Evolutionary conservation across 2,329 filamentous ascomycete species (phyloP).

Genomic region (Xenoacremonium recifei): DNA sequence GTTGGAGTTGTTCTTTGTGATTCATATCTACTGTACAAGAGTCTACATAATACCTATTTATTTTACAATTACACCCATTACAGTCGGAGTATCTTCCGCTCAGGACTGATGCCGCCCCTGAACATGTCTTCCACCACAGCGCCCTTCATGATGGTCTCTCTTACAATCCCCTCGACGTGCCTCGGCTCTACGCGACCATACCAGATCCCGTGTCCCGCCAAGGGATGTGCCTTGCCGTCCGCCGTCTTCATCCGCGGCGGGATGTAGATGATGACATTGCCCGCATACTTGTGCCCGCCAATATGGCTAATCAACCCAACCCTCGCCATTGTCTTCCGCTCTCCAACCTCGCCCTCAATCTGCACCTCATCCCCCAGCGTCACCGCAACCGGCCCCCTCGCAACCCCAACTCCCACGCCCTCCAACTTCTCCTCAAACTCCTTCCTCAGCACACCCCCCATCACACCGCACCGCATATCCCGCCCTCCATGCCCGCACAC

Average conservation of each 20-base stretch:
- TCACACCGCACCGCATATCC: constrained; percentile 77
- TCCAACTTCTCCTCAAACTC: constrained; percentile 67
- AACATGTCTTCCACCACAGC: constrained; percentile 70
- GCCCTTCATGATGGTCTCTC: constrained; percentile 67
- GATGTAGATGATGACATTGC: constrained; percentile 80
- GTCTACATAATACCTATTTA: no score
- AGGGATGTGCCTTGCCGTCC: constrained; percentile 48
- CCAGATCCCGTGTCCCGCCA: constrained; percentile 75
- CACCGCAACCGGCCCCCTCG: constrained; percentile 44
- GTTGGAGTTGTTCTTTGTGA: no score
- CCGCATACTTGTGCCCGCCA: constrained; percentile 82
- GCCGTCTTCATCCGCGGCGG: constrained; percentile 51
- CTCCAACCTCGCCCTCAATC: constrained; percentile 16
- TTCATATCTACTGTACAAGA: no score
- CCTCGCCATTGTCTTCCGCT: constrained; percentile 44
- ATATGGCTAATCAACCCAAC: constrained; percentile 76
- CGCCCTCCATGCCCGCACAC: constrained; percentile 86
- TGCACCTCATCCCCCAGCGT: constrained; percentile 7
- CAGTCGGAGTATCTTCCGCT: constrained; percentile 52
- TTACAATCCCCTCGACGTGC: constrained; percentile 73
- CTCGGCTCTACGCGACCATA: constrained; percentile 75
- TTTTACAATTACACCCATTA: no score
- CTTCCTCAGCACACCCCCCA: constrained; percentile 69
- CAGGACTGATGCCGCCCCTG: constrained; percentile 62
- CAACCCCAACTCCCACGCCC: constrained; percentile 47